phyloP scores from a whole-genome alignment of 106 monocot species.

The Alisma plantagoaquatica region DNA sequence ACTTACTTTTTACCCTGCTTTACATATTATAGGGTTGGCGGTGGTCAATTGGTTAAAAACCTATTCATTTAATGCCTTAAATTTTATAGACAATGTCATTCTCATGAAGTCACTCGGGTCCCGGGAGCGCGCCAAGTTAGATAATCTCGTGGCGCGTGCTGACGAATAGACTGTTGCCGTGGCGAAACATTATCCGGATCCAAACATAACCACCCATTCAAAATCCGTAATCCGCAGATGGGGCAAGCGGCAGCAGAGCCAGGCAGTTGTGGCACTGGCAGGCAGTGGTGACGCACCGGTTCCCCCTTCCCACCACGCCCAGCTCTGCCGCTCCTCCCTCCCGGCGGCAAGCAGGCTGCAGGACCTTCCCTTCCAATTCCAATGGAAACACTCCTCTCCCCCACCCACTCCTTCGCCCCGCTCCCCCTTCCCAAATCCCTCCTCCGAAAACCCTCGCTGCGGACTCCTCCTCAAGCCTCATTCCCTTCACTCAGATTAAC shows the following conservation, averaged over 20 bases:
- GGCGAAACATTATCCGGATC: slow-evolving; percentile 55
- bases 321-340: slow-evolving; percentile 1
- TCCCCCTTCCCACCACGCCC: slow-evolving; percentile 4
- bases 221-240: slow-evolving; percentile 23
- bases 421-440: slow-evolving; percentile 24
- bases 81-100: too few species aligned
- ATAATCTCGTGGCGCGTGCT: too few species aligned
- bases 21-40: too few species aligned
- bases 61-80: too few species aligned
- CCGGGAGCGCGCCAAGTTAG: too few species aligned
- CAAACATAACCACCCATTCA: slow-evolving; percentile 60
- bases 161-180: too few species aligned
- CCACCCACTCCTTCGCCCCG: slow-evolving; percentile 18
- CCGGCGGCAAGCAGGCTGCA: too few species aligned
- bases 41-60: too few species aligned
- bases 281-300: not conserved
- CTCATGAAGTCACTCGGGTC: too few species aligned
- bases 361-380: slow-evolving; percentile 1
- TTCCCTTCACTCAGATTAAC: slow-evolving; percentile 9
- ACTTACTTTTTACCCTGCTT: too few species aligned
- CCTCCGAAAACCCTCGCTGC: slow-evolving; percentile 7
- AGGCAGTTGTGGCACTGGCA: not conserved
- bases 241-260: not conserved
- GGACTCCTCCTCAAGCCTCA: not conserved
- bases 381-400: slow-evolving; percentile 58